Evolutionary conservation across 1,284 basidiomycete genomes (phyloP).

Genomic region (Sparassis latifolia): DNA sequence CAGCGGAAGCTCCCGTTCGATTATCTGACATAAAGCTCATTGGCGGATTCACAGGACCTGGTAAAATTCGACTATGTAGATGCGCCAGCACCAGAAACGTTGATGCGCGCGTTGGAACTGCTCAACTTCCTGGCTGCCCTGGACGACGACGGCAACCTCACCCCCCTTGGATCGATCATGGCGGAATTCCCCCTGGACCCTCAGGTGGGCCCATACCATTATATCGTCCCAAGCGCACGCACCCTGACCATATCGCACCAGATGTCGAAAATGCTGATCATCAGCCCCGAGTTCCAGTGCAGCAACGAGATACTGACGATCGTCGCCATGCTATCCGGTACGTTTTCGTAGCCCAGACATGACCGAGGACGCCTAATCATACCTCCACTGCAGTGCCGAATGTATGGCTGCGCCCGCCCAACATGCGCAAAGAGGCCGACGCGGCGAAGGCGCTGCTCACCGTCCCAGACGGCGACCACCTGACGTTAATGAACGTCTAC

Average conservation of each 20-base stretch:
- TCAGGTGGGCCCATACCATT: slow-evolving; percentile 46
- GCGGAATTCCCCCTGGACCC: slow-evolving; percentile 98
- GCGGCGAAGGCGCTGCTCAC: slow-evolving; percentile 85
- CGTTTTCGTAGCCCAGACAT: neutral
- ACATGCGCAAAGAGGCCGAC: slow-evolving; percentile 86
- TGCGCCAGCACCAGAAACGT: slow-evolving; percentile 93
- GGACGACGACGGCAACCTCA: slow-evolving; percentile 93
- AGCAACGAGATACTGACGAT: slow-evolving; percentile 55
- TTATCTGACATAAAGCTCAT: too few relatives aligned
- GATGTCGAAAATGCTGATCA: slow-evolving; percentile 92
- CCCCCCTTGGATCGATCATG: slow-evolving; percentile 86
- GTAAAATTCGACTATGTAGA: slow-evolving; percentile 95
- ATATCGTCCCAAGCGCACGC: too few relatives aligned
- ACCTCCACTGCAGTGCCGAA: slow-evolving; percentile 64
- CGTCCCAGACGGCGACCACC: slow-evolving; percentile 93
- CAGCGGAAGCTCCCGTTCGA: slow-evolving; percentile 6
- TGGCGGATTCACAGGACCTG: slow-evolving; percentile 52
- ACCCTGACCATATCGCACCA: slow-evolving; percentile 19
- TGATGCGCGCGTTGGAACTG: slow-evolving; percentile 96
- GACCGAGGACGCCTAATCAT: neutral
- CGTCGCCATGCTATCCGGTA: neutral
- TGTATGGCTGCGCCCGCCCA: slow-evolving; percentile 88
- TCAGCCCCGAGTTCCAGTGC: slow-evolving; percentile 92
- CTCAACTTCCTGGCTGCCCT: slow-evolving; percentile 91
- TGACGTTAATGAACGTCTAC: slow-evolving; percentile 94